A percentile compares a stretch with the other conserved stretches of the same genome.
phyloP scores from a whole-genome alignment of 306 rosid genomes.

The Begonia fuchsioides region DNA sequence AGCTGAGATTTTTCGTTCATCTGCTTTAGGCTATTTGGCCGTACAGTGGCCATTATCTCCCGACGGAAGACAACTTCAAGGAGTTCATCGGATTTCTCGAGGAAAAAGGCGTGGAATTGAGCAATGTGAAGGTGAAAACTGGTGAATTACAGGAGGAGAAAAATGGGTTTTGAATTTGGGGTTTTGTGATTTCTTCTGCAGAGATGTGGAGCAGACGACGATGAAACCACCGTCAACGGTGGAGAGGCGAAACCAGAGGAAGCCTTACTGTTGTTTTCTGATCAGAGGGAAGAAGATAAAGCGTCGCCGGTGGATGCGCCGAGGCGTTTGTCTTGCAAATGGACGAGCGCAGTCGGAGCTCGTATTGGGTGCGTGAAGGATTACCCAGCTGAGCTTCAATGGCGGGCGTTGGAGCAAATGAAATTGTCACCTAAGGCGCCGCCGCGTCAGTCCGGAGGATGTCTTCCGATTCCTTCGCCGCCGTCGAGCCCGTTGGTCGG shows the following conservation, averaged over 20 bases:
- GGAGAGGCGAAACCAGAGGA: constrained; percentile 4
- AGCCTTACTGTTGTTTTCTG: neutral
- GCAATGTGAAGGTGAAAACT: constrained; percentile 24
- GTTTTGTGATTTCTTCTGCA: constrained; percentile 6
- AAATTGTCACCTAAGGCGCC: constrained; percentile 25
- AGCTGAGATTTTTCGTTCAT: neutral
- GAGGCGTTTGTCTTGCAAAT: constrained; percentile 30
- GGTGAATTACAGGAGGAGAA: neutral
- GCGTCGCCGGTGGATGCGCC: constrained; percentile 11
- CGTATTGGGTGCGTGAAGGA: constrained; percentile 39
- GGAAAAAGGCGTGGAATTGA: constrained; percentile 25
- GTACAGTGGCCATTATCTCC: constrained; percentile 42
- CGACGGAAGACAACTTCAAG: constrained; percentile 33
- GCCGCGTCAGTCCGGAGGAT: neutral
- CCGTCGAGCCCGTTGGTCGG: constrained; percentile 26
- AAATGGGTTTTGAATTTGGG: no score
- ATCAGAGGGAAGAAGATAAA: constrained; percentile 7
- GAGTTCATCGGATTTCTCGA: constrained; percentile 26
- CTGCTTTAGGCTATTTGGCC: constrained; percentile 36
- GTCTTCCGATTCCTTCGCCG: constrained; percentile 29
- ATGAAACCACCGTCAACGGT: constrained; percentile 1
- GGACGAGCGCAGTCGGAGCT: constrained; percentile 30
- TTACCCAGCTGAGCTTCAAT: constrained; percentile 25
- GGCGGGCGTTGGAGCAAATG: constrained; percentile 26
- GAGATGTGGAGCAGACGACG: constrained; percentile 22